These are phyloP conservation scores for Ceratocystiopsis minuta DNA, from an alignment of 2,329 filamentous ascomycete species.

Conservation along the genomic window DNA sequence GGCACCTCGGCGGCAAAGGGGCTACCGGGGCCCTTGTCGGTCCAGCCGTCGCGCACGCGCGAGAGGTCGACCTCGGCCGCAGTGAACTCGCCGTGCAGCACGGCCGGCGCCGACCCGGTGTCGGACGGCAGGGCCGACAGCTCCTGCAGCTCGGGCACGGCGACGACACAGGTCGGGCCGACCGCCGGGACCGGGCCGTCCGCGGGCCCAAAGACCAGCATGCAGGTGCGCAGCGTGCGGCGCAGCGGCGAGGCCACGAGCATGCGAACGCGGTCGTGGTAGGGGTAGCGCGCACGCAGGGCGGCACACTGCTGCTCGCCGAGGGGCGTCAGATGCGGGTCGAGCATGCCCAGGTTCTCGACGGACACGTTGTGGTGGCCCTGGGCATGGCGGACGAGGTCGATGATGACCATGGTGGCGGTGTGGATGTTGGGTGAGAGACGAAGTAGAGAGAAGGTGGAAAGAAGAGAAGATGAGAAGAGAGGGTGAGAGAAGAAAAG, in stretches of 20 bases:
- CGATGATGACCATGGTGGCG: slow-evolving; percentile 19
- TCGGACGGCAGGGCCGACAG: slow-evolving; percentile 60
- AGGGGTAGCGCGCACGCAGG: slow-evolving; percentile 45
- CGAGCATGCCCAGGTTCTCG: slow-evolving; percentile 54
- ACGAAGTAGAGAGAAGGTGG: neutral
- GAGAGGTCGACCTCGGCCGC: slow-evolving; percentile 41
- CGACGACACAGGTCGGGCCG: slow-evolving; percentile 33
- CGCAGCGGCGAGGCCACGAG: slow-evolving; percentile 65
- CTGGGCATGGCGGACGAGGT: slow-evolving; percentile 57
- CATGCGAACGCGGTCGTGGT: slow-evolving; percentile 46
- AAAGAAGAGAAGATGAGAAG: neutral
- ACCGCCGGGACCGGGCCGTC: slow-evolving; percentile 27
- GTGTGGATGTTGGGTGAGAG: too few species aligned
- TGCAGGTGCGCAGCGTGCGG: slow-evolving; percentile 63
- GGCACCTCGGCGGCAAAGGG: slow-evolving; percentile 27
- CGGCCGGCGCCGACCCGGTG: slow-evolving; percentile 40
- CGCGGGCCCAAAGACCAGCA: slow-evolving; percentile 46
- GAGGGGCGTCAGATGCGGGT: slow-evolving; percentile 60
- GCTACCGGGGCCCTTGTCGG: slow-evolving; percentile 37
- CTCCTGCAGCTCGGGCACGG: slow-evolving; percentile 64
- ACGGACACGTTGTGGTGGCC: slow-evolving; percentile 63
- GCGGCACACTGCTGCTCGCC: slow-evolving; percentile 56
- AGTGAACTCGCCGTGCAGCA: slow-evolving; percentile 41
- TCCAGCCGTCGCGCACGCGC: slow-evolving; percentile 50
- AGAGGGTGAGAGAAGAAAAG: slow-evolving; percentile 20